phyloP scores from a whole-genome alignment of 306 rosid genomes.

The Dryas octopetala region DNA sequence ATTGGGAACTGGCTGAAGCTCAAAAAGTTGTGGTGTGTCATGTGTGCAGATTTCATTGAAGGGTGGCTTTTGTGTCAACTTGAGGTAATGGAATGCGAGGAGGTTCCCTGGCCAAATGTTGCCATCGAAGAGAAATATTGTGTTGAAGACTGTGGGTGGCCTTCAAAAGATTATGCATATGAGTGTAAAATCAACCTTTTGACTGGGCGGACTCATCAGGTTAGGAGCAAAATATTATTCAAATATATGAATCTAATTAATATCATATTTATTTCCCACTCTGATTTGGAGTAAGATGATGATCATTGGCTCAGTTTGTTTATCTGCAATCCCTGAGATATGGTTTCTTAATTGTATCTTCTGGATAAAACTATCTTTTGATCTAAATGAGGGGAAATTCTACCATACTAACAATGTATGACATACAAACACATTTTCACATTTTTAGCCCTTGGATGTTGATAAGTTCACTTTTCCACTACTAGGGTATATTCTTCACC shows the following conservation, averaged over 20 bases:
- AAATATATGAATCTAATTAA: conserved; percentile 3
- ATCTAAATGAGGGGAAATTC: background rate
- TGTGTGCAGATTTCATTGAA: conserved; percentile 58
- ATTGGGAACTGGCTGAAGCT: conserved; percentile 15
- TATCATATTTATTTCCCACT: conserved; percentile 4
- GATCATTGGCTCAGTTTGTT: conserved; percentile 14
- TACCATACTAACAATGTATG: too few relatives aligned
- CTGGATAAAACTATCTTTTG: conserved; percentile 4
- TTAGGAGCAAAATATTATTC: conserved; percentile 17
- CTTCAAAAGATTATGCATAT: conserved; percentile 66
- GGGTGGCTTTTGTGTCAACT: conserved; percentile 83
- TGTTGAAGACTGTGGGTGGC: conserved; percentile 80
- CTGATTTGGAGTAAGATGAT: conserved; percentile 16
- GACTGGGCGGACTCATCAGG: conserved; percentile 98
- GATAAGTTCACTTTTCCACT: too few relatives aligned
- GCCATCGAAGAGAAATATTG: conserved; percentile 50
- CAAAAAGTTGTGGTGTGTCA: conserved; percentile 3
- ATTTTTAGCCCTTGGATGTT: too few relatives aligned
- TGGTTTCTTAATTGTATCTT: conserved; percentile 17
- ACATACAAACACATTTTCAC: too few relatives aligned
- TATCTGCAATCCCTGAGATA: conserved; percentile 7
- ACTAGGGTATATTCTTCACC: too few relatives aligned
- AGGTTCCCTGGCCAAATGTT: conserved; percentile 70
- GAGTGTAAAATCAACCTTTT: conserved; percentile 92
- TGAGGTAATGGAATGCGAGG: conserved; percentile 82